Percentiles rank a stretch among this genome's conserved stretches.
These are phyloP conservation scores for Hyparrhenia diplandra DNA, from an alignment of 176 grass and related monocot genomes.

Conservation along the genomic window DNA sequence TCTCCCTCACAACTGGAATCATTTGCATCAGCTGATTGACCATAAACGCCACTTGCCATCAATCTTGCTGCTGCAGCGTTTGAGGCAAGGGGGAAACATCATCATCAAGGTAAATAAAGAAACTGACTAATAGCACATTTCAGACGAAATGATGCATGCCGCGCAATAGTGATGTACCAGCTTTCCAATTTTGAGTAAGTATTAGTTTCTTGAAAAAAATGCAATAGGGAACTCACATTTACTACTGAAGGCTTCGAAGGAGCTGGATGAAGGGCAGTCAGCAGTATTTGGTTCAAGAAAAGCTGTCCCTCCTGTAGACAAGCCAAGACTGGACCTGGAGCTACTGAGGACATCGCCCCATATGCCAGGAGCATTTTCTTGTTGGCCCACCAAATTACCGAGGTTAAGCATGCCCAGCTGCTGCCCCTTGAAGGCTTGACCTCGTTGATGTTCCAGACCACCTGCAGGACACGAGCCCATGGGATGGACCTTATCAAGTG, in stretches of 20 bases:
- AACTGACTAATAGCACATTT: neutral
- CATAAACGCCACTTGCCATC: constrained; percentile 17
- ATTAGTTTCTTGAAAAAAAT: neutral
- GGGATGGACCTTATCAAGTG: constrained; percentile 43
- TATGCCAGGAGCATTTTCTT: constrained; percentile 14
- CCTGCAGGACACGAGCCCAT: constrained; percentile 31
- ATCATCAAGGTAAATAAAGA: neutral
- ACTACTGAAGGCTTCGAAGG: constrained; percentile 36
- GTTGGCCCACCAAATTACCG: constrained; percentile 29
- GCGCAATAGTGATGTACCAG: neutral
- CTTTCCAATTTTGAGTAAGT: neutral
- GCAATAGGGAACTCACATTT: constrained; percentile 49
- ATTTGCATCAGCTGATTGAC: constrained; percentile 38
- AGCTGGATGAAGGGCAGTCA: constrained; percentile 36
- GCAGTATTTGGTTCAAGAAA: constrained; percentile 26
- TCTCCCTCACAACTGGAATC: constrained; percentile 33
- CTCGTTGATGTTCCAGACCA: constrained; percentile 19
- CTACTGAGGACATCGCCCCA: constrained; percentile 31
- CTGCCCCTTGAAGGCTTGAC: constrained; percentile 30
- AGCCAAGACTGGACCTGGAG: constrained; percentile 29
- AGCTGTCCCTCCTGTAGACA: constrained; percentile 17
- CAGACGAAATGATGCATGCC: neutral
- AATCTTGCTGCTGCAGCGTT: constrained; percentile 38
- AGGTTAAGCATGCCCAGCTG: constrained; percentile 31
- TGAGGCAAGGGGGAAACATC: neutral